A percentile compares a stretch with the other conserved stretches of the same genome.
These are phyloP conservation scores for Scutellaria galericulata DNA, from an alignment of 257 asterid genomes.

Conservation along the genomic window DNA sequence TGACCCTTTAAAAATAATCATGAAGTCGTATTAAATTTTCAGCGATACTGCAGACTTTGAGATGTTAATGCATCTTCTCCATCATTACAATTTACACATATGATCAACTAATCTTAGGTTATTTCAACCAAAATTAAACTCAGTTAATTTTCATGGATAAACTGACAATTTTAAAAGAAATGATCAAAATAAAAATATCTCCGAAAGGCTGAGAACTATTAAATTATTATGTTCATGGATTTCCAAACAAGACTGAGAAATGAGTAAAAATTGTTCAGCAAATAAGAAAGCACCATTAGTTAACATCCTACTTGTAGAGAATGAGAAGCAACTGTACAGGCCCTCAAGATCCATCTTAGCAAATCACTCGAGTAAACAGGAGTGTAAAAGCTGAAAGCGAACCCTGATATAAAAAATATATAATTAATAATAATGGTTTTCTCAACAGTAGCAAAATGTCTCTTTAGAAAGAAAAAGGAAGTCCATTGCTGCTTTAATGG, in stretches of 20 bases:
- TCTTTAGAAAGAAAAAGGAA: constrained; percentile 16
- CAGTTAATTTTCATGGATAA: no score
- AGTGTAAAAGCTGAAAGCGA: neutral
- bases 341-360: constrained; percentile 24
- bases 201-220: no score
- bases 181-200: no score
- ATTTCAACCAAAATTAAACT: no score
- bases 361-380: constrained; percentile 3
- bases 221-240: neutral
- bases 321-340: constrained; percentile 39
- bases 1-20: no score
- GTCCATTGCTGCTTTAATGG: neutral
- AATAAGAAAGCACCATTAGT: constrained; percentile 15
- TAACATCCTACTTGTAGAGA: constrained; percentile 23
- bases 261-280: constrained; percentile 4
- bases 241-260: neutral
- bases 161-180: no score
- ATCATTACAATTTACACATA: no score
- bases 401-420: constrained; percentile 7
- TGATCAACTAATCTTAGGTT: no score
- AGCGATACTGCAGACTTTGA: no score
- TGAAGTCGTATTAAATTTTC: no score
- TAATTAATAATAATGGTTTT: constrained; percentile 1
- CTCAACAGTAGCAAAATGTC: constrained; percentile 19
- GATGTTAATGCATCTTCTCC: no score